Evolutionary conservation across 83 land plant genomes (phyloP).

Genomic region (Isoetes engelmannii): DNA sequence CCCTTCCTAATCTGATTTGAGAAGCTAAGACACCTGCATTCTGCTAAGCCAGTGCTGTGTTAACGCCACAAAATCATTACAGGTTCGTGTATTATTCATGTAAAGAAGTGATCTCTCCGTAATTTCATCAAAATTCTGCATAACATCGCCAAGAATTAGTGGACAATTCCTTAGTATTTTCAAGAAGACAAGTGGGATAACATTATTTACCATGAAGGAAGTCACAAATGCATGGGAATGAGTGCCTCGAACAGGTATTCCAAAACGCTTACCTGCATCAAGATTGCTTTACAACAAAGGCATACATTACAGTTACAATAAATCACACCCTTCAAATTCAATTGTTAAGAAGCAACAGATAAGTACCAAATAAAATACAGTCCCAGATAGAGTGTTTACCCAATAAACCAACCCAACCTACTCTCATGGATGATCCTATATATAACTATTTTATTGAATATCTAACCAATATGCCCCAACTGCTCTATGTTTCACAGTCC

Average conservation of each 20-base stretch:
- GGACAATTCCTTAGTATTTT: too few species aligned
- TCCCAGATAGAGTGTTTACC: too few species aligned
- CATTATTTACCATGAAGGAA: neutral
- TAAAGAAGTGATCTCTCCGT: slow-evolving; percentile 40
- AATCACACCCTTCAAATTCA: neutral
- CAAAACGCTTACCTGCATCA: slow-evolving; percentile 2
- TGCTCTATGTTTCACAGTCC: too few species aligned
- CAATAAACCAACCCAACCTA: too few species aligned
- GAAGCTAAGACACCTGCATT: slow-evolving; percentile 38
- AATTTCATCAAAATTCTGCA: slow-evolving; percentile 80
- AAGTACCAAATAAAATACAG: neutral
- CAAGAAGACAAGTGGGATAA: too few species aligned
- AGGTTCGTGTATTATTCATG: slow-evolving; percentile 37
- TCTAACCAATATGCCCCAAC: too few species aligned
- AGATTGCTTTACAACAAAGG: slow-evolving; percentile 2
- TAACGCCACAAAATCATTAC: slow-evolving; percentile 61
- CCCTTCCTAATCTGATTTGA: too few species aligned
- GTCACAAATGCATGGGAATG: slow-evolving; percentile 9
- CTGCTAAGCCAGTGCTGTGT: slow-evolving; percentile 63
- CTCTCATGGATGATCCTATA: too few species aligned
- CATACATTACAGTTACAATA: too few species aligned
- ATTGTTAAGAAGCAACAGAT: neutral
- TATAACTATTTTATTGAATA: too few species aligned
- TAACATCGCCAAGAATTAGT: neutral
- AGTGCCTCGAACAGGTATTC: slow-evolving; percentile 7